phyloP scores from a whole-genome alignment of 371 early-diverging fungal genomes.

The Syncephalastrum sp. region DNA sequence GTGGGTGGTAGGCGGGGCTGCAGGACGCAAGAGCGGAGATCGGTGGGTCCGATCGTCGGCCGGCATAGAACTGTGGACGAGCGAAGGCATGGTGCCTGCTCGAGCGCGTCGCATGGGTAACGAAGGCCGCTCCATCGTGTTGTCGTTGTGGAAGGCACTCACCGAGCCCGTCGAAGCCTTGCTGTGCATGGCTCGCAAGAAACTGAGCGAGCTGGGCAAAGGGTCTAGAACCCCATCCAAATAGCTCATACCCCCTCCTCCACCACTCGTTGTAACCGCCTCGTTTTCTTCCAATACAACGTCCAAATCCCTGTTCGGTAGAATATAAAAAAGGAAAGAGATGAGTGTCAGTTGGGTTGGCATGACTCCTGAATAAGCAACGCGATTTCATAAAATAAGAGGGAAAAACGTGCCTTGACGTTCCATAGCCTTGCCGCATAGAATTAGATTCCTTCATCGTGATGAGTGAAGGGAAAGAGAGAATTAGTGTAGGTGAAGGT shows the following conservation, averaged over 20 bases:
- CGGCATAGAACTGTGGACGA: slow-evolving; percentile 40
- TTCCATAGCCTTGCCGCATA: slow-evolving; percentile 20
- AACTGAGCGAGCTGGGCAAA: slow-evolving; percentile 26
- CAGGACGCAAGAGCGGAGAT: slow-evolving; percentile 18
- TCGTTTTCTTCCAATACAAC: slow-evolving; percentile 45
- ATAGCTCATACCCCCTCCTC: slow-evolving; percentile 19
- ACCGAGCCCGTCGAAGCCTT: slow-evolving; percentile 13
- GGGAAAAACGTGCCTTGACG: slow-evolving; percentile 18
- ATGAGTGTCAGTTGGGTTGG: too few relatives aligned
- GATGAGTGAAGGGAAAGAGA: too few relatives aligned
- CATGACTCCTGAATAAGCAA: too few relatives aligned
- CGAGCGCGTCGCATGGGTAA: slow-evolving; percentile 56
- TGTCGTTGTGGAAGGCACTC: slow-evolving; percentile 10
- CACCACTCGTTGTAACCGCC: slow-evolving; percentile 4
- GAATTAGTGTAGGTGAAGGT: too few relatives aligned
- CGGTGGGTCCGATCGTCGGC: slow-evolving; percentile 28
- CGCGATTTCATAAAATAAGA: neutral
- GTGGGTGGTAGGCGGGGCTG: slow-evolving; percentile 6
- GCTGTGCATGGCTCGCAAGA: slow-evolving; percentile 22
- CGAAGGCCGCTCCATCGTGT: slow-evolving; percentile 10
- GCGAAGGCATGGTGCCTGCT: slow-evolving; percentile 80
- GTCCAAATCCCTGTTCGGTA: slow-evolving; percentile 29
- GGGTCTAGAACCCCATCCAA: slow-evolving; percentile 27
- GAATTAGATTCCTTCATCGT: slow-evolving; percentile 24
- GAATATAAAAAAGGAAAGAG: neutral